phyloP scores from a whole-genome alignment of 2,329 filamentous ascomycete genomes.

The Colletotrichum australisinense region DNA sequence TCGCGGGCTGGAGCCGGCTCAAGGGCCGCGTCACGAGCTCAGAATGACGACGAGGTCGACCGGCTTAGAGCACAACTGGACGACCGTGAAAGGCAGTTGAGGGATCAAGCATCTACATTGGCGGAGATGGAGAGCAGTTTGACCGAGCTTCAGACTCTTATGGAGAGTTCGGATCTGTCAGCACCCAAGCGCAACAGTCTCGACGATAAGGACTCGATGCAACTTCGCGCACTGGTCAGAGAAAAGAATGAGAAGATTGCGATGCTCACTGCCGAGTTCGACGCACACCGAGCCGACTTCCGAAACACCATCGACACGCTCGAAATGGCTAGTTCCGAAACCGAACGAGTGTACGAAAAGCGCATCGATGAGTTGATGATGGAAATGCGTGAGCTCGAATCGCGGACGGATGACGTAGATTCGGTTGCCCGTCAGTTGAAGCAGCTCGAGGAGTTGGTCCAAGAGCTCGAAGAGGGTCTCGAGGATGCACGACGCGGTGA shows the following conservation, averaged over 20 bases:
- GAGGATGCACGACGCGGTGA: conserved; percentile 95
- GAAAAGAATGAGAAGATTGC: conserved; percentile 98
- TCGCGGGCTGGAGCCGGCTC: conserved; percentile 58
- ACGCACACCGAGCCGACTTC: conserved; percentile 94
- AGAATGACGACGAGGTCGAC: conserved; percentile 78
- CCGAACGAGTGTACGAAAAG: conserved; percentile 94
- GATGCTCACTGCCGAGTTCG: conserved; percentile 93
- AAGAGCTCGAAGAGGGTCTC: conserved; percentile 94
- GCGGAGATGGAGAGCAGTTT: conserved; percentile 91
- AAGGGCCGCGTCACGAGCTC: conserved; percentile 50
- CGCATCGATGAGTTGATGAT: conserved; percentile 87
- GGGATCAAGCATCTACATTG: conserved; percentile 84
- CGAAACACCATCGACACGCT: conserved; percentile 96
- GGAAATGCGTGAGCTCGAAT: conserved; percentile 85
- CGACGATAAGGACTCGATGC: conserved; percentile 78
- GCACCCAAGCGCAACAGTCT: conserved; percentile 57
- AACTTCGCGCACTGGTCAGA: conserved; percentile 83
- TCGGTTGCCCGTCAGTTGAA: conserved; percentile 91
- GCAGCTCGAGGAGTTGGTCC: conserved; percentile 94
- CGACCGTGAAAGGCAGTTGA: conserved; percentile 88
- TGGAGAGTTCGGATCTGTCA: conserved; percentile 66
- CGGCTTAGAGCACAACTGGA: conserved; percentile 79
- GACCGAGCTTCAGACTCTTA: conserved; percentile 78
- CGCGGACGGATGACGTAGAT: conserved; percentile 89
- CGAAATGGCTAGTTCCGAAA: conserved; percentile 95